phyloP scores from a whole-genome alignment of 2,329 filamentous ascomycete species.

The Aspergillus aculeatus region DNA sequence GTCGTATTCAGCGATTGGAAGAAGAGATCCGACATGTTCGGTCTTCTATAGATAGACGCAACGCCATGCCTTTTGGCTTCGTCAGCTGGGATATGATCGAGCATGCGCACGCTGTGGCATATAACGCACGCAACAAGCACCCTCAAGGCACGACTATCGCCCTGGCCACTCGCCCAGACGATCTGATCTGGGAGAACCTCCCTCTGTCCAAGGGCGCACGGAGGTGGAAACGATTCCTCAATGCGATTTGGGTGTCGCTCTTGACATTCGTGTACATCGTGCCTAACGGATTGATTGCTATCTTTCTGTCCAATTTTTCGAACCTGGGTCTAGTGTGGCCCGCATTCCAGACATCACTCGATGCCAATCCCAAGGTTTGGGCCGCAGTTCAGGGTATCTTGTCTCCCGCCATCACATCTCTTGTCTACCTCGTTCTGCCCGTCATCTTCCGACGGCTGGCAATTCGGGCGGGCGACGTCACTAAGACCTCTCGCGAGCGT shows the following conservation, averaged over 20 bases:
- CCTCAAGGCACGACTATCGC: slow-evolving; percentile 73
- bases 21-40: slow-evolving; percentile 80
- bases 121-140: slow-evolving; percentile 74
- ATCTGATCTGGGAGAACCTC: slow-evolving; percentile 96
- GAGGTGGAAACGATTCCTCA: slow-evolving; percentile 71
- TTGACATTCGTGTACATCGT: slow-evolving; percentile 84
- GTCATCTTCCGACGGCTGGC: slow-evolving; percentile 87
- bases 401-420: slow-evolving; percentile 80
- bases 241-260: slow-evolving; percentile 77
- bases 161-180: slow-evolving; percentile 81
- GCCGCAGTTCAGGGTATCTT: slow-evolving; percentile 87
- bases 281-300: slow-evolving; percentile 89
- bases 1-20: slow-evolving; percentile 80
- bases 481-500: slow-evolving; percentile 86
- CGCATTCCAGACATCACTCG: slow-evolving; percentile 66
- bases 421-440: slow-evolving; percentile 83
- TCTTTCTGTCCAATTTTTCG: slow-evolving; percentile 82
- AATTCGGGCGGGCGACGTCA: slow-evolving; percentile 79
- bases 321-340: slow-evolving; percentile 81
- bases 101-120: slow-evolving; percentile 85
- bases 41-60: slow-evolving; percentile 77
- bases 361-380: slow-evolving; percentile 67
- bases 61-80: slow-evolving; percentile 89
- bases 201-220: slow-evolving; percentile 67
- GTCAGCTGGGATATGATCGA: slow-evolving; percentile 87